Evolutionary conservation across 2,329 filamentous ascomycete species (phyloP), one percentile per base, ranked within the genome.

Genomic region (Fusarium pininemorale): DNA sequence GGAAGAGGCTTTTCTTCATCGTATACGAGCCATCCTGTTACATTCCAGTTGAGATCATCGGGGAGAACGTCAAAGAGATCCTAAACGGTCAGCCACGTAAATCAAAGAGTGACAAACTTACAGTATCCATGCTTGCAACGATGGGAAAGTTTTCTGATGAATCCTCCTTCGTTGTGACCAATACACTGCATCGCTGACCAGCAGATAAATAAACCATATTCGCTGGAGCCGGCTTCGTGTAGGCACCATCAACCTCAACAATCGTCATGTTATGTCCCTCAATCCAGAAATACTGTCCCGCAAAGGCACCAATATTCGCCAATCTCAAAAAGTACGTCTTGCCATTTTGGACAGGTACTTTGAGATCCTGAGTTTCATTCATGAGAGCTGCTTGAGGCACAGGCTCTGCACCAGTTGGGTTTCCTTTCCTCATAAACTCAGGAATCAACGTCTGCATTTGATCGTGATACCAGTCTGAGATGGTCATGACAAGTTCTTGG

Each of bases 401-500:
- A 0, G 92, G 91, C 76, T 93, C 88, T 3, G 88, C 88, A 28
- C 88, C 88, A 0, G 85, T 88, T 2, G 88, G 88, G 75, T 90
- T 90, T 62, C 78, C 80, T 73, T 89, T 88, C 78, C 79, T 84
- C 76, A 90, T 82, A 81, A 90, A 90, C 20, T 72, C 69, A 0
- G 82, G 80, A 9, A 88, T 82, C 55, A 90, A 79, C 9, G 82
- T 79, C 18, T 81, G 77, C 82, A 89, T 88, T 70, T 87, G 81
- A 30, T 88, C 85, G 72, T 94, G 91, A 77, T 94, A 94, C 92
- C 92, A 88, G 79, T 94, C 92, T 0, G 90, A 91, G n/a, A 94
- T 82, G 0, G 90, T 92, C 54, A 94, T 78, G 18, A 91, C 83
- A 22, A 90, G 77, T 80, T 94, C 91, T 55, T 92, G 86, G 50